A percentile compares a stretch with the other conserved stretches of the same genome.
phyloP scores from a whole-genome alignment of 495 filamentous ascomycete species.

The Xylaria longipes region DNA sequence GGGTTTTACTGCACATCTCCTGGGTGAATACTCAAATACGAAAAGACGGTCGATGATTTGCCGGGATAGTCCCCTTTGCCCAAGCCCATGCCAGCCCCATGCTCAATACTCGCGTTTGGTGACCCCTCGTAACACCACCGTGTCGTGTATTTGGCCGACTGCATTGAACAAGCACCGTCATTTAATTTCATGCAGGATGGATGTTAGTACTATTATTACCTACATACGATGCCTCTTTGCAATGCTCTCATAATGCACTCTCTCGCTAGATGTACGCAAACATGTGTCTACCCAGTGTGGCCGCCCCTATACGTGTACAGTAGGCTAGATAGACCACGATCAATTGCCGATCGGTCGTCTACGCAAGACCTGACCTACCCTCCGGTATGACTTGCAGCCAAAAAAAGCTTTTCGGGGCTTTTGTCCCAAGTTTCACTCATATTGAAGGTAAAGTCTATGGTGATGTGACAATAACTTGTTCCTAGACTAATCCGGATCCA shows the following conservation, averaged over 20 bases:
- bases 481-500: slow-evolving; percentile 16
- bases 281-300: neutral
- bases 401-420: neutral
- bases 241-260: slow-evolving; percentile 7
- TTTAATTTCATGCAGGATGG: slow-evolving; percentile 20
- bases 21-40: slow-evolving; percentile 25
- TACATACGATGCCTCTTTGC: slow-evolving; percentile 4
- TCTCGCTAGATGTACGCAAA: neutral
- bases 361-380: neutral
- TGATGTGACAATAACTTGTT: slow-evolving; percentile 24
- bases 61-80: slow-evolving; percentile 22
- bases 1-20: neutral
- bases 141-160: slow-evolving; percentile 7
- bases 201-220: neutral
- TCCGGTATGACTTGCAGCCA: slow-evolving; percentile 19
- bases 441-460: neutral
- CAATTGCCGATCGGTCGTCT: slow-evolving; percentile 12
- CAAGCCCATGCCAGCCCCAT: slow-evolving; percentile 10
- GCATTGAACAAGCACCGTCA: slow-evolving; percentile 13
- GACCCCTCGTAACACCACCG: slow-evolving; percentile 12
- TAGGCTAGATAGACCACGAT: neutral
- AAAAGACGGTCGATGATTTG: slow-evolving; percentile 15
- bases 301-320: neutral
- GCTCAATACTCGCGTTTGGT: neutral
- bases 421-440: neutral